Evolutionary conservation across 2,329 filamentous ascomycete genomes (phyloP).

Genomic region (Neophaeococcomyces aloes): DNA sequence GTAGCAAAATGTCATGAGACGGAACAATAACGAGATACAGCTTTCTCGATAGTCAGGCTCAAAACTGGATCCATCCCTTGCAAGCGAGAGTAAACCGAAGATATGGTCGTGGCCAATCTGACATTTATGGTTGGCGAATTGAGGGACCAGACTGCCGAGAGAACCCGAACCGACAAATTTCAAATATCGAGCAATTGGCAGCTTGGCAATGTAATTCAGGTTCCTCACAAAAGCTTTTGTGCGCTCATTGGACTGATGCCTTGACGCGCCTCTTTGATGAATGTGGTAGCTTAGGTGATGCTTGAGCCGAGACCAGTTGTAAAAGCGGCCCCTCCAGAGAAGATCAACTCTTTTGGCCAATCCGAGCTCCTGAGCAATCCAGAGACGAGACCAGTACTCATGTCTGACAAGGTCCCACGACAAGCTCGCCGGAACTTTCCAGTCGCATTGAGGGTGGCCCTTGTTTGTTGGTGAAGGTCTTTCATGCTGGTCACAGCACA

Average conservation of each 20-base stretch:
- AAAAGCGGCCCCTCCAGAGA: not conserved
- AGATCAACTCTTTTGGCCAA: constrained; percentile 1
- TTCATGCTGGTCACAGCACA: not conserved
- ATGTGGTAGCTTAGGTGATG: not conserved
- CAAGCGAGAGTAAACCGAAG: not conserved
- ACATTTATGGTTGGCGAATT: constrained; percentile 1
- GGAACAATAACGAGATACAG: not conserved
- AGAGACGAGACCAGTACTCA: constrained; percentile 4
- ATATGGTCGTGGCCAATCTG: constrained; percentile 1
- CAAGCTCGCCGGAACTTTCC: not conserved
- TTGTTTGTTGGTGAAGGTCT: too few relatives aligned
- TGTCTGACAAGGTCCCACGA: constrained; percentile 3
- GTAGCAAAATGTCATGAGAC: constrained; percentile 1
- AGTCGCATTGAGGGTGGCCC: not conserved
- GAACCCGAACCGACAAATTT: not conserved
- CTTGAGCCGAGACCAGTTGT: constrained; percentile 1
- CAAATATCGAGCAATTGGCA: constrained; percentile 2
- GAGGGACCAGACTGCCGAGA: constrained; percentile 1
- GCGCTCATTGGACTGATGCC: not conserved
- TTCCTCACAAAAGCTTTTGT: not conserved
- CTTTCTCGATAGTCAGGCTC: constrained; percentile 3
- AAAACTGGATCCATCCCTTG: not conserved
- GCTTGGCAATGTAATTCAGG: not conserved
- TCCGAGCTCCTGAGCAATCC: constrained; percentile 4
- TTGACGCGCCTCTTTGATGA: not conserved